Evolutionary conservation across 2,329 filamentous ascomycete genomes (phyloP).

Genomic region (Fusarium annulatum): DNA sequence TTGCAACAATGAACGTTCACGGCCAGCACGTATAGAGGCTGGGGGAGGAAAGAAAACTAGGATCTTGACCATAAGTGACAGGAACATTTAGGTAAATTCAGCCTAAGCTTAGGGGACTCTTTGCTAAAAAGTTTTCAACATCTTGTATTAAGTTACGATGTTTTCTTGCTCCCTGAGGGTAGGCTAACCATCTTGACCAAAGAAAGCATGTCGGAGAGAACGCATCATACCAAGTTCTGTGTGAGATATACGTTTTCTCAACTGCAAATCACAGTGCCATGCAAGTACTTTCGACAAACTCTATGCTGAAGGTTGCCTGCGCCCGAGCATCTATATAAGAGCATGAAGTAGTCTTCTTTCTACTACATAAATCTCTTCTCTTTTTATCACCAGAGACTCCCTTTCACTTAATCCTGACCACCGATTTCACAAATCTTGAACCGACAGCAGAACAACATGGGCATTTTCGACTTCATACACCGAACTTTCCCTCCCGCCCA

Average conservation of each 20-base stretch:
- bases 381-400: accelerated
- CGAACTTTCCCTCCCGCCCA: no score
- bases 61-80: no score
- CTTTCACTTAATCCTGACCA: neutral
- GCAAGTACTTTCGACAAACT: accelerated
- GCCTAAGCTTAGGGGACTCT: no score
- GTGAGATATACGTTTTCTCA: accelerated
- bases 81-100: no score
- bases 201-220: neutral
- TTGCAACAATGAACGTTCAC: no score
- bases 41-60: no score
- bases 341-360: accelerated
- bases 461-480: neutral
- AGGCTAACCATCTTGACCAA: accelerated
- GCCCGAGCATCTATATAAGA: neutral
- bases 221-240: neutral
- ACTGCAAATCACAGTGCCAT: accelerated
- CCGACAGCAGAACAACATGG: accelerated
- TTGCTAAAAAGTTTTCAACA: no score
- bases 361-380: accelerated
- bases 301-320: accelerated
- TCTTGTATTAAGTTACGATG: no score
- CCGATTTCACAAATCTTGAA: accelerated
- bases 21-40: no score
- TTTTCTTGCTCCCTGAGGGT: no score